phyloP scores from a whole-genome alignment of 768 basidiomycete species.

The Calvatia gigantea region DNA sequence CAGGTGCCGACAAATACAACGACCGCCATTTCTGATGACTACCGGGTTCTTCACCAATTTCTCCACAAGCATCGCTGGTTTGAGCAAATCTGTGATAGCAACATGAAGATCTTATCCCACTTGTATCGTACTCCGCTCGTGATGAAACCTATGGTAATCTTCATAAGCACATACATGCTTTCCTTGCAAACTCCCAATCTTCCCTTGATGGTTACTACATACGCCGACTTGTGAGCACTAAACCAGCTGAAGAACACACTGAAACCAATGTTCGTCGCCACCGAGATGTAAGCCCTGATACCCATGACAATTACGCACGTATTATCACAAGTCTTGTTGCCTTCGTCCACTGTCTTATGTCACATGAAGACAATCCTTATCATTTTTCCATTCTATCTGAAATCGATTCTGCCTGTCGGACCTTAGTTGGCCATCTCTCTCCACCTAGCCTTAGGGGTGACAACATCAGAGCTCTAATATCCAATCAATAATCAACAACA shows the following conservation, averaged over 20 bases:
- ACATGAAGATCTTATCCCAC: conserved; percentile 1
- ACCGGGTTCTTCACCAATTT: conserved; percentile 10
- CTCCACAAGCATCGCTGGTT: conserved; percentile 11
- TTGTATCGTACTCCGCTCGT: not conserved
- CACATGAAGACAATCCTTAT: too few species aligned
- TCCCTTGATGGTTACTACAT: not conserved
- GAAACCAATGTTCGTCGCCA: conserved; percentile 1
- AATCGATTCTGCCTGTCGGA: too few species aligned
- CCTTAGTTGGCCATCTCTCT: too few species aligned
- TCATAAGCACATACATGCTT: not conserved
- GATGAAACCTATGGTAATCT: not conserved
- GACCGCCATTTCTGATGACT: not conserved
- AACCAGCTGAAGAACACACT: conserved; percentile 12
- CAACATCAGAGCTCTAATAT: too few species aligned
- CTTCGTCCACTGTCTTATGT: not conserved
- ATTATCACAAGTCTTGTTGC: not conserved
- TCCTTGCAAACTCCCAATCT: not conserved
- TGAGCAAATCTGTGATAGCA: not conserved
- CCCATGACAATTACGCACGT: not conserved
- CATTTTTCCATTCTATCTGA: too few species aligned
- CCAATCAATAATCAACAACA: too few species aligned
- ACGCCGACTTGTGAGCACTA: conserved; percentile 12
- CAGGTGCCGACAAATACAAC: not conserved
- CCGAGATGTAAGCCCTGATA: not conserved
- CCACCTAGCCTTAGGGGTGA: too few species aligned